Evolutionary conservation across 768 basidiomycete genomes (phyloP), one percentile per base, ranked within the genome.

Genomic region (Rhodosporidiobolus sp.): DNA sequence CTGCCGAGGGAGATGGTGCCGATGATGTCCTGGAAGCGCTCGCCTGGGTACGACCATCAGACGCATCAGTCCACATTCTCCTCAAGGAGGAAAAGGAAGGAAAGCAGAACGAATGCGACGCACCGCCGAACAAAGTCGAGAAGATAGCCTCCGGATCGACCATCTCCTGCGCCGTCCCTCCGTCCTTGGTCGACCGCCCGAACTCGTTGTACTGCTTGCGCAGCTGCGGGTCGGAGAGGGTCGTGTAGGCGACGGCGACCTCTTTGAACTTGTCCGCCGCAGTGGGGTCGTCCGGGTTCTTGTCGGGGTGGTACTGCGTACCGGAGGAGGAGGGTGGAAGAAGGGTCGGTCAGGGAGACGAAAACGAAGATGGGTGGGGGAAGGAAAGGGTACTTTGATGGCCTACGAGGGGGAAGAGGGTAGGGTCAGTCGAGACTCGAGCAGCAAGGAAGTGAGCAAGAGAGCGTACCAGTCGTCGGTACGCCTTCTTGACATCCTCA

Each of bases 401-500:
- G 92, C 92, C 62, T 92, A 84, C n/a, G n/a, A 11, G 89, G 86
- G 14, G 14, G 38, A 55, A 52, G 28, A 74, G 46, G 34, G 38
- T n/a, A 50, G 45, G 30, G 52, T 53, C 24, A 64, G 58, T 16
- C 28, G 19, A 24, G 4, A 22, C 38, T 28, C 32, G 48, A 46
- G 38, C 38, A 8, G 22, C 4, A 34, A 12, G 12, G n/a, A 60
- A n/a, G 30, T 49, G n/a, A 54, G 7, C 66, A 12, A 67, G 83
- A 86, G 72, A 2, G 53, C 70, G 35, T 9, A 76, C 76, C 48
- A 79, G 65, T 20, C 77, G 57, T 5, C 93, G 87, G 82, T 95
- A 94, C 4, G 93, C 90, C 80, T 90, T 93, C 85, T 94, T 94
- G 79, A 95, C 85, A 60, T 94, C 92, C 26, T 92, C 91, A 8